Evolutionary conservation across 345 rosid genomes (phyloP).

Genomic region (Lepidium sativum): DNA sequence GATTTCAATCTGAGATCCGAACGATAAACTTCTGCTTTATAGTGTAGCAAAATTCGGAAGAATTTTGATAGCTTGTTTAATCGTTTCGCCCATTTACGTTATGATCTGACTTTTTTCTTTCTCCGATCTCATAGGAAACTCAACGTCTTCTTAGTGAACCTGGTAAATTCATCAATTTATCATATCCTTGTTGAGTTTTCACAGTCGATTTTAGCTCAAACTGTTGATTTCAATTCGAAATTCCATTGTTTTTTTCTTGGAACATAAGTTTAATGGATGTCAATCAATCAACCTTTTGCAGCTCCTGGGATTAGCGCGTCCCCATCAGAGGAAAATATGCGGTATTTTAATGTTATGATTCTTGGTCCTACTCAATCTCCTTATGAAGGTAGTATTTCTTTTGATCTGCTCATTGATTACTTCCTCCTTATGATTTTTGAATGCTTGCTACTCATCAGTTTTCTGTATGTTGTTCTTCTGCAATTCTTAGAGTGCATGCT

Average conservation of each 20-base stretch:
- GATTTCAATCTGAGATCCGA: background rate
- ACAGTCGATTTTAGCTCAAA: constrained; percentile 4
- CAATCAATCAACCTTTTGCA: constrained; percentile 20
- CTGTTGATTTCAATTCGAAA: background rate
- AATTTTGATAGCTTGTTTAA: background rate
- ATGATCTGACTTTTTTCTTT: constrained; percentile 9
- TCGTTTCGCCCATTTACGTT: background rate
- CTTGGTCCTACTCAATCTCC: constrained; percentile 98
- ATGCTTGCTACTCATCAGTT: background rate
- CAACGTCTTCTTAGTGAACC: constrained; percentile 99
- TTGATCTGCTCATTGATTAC: background rate
- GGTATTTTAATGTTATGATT: constrained; percentile 94
- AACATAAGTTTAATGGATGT: background rate
- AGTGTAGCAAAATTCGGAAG: background rate
- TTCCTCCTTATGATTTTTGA: background rate
- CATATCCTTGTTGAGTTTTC: background rate
- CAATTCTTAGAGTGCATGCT: too few relatives aligned
- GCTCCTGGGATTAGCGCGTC: constrained; percentile 99
- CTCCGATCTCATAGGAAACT: constrained; percentile 64
- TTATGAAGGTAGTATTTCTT: constrained; percentile 57
- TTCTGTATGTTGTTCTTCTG: background rate
- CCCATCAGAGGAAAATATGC: constrained; percentile 95
- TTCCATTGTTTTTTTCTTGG: background rate
- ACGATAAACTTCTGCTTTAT: background rate
- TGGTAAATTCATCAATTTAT: constrained; percentile 35